Conservation (phyloP, 2,329 filamentous ascomycete genomes). For the Xylaria sp. region DNA sequence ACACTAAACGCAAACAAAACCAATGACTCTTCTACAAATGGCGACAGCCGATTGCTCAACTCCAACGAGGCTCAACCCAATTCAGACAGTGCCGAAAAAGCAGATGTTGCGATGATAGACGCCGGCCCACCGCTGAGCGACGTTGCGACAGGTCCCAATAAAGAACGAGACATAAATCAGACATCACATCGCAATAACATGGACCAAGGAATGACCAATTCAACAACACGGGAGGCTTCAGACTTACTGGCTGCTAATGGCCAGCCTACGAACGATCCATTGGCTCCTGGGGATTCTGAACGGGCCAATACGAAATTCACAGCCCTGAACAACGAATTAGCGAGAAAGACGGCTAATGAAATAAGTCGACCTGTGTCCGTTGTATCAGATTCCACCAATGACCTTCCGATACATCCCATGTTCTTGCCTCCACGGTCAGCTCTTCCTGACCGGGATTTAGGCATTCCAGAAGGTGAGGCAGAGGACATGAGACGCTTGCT, state of each 20-base stretch:
- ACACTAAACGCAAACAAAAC: slow-evolving; percentile 35
- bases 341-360: slow-evolving; percentile 36
- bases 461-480: slow-evolving; percentile 77
- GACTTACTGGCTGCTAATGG: slow-evolving; percentile 21
- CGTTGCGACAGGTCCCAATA: slow-evolving; percentile 36
- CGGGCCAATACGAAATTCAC: slow-evolving; percentile 33
- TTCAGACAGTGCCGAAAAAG: slow-evolving; percentile 29
- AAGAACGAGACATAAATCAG: slow-evolving; percentile 27
- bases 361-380: slow-evolving; percentile 43
- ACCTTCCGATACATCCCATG: slow-evolving; percentile 76
- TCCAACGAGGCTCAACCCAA: slow-evolving; percentile 30
- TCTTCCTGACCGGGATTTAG: slow-evolving; percentile 74
- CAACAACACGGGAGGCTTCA: slow-evolving; percentile 10
- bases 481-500: slow-evolving; percentile 80
- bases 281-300: slow-evolving; percentile 34
- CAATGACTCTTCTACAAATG: slow-evolving; percentile 42
- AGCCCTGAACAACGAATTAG: slow-evolving; percentile 32
- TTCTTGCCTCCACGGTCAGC: slow-evolving; percentile 73
- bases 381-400: slow-evolving; percentile 57
- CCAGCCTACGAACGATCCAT: slow-evolving; percentile 35
- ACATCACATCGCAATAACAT: slow-evolving; percentile 9
- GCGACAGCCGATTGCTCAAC: slow-evolving; percentile 33
- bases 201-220: slow-evolving; percentile 5
- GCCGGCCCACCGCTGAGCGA: slow-evolving; percentile 38
- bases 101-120: slow-evolving; percentile 48